These are phyloP conservation scores for Boechera divaricarpa DNA, from an alignment of 345 rosid genomes.

Conservation along the genomic window DNA sequence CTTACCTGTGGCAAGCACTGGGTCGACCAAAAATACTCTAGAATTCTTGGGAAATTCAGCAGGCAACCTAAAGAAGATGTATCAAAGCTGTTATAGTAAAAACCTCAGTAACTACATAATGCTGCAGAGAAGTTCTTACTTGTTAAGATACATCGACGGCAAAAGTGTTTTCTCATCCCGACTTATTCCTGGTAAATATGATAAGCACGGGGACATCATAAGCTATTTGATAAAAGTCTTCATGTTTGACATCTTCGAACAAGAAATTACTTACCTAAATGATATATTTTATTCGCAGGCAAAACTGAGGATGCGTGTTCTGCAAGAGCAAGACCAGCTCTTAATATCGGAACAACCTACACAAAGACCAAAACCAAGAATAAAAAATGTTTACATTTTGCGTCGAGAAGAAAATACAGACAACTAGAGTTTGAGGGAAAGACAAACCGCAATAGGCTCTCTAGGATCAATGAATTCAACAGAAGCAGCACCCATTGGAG, in stretches of 20 bases:
- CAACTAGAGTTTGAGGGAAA: not conserved
- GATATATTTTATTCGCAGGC: slow-evolving; percentile 83
- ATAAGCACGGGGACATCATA: slow-evolving; percentile 16
- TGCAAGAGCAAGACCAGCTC: slow-evolving; percentile 96
- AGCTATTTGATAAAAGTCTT: slow-evolving; percentile 15
- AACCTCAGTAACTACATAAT: not conserved
- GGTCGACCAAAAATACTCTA: slow-evolving; percentile 85
- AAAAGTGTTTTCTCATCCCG: slow-evolving; percentile 87
- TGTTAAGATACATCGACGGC: slow-evolving; percentile 84
- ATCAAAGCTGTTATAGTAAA: slow-evolving; percentile 19
- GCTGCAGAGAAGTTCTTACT: slow-evolving; percentile 55
- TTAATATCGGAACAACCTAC: slow-evolving; percentile 87
- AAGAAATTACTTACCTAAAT: slow-evolving; percentile 59
- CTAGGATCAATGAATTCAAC: slow-evolving; percentile 97
- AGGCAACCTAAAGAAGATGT: slow-evolving; percentile 68
- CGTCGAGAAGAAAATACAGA: not conserved
- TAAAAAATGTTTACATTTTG: not conserved
- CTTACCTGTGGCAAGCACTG: slow-evolving; percentile 89
- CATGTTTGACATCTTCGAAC: not conserved
- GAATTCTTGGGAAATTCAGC: slow-evolving; percentile 65
- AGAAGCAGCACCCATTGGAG: slow-evolving; percentile 85
- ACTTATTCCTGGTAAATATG: slow-evolving; percentile 59
- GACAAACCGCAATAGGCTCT: slow-evolving; percentile 82
- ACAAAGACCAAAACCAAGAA: slow-evolving; percentile 24
- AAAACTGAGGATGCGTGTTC: slow-evolving; percentile 87